Conservation (phyloP, 208 protist species). For the Crithidia expoeki region DNA sequence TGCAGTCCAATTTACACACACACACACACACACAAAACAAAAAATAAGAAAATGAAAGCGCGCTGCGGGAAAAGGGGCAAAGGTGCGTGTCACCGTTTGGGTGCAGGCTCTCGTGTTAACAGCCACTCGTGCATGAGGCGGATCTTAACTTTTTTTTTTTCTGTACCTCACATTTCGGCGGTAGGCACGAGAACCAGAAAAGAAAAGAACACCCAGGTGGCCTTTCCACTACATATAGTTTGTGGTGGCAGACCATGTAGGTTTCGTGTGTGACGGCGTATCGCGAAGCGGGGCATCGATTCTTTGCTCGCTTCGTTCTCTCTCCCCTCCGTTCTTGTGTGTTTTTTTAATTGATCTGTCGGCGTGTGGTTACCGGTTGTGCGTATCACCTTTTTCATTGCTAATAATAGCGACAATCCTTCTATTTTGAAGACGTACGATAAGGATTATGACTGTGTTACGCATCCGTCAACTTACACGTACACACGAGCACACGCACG, state of each 20-base stretch:
- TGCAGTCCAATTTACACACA: background rate
- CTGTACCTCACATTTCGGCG: background rate
- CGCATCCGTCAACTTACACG: background rate
- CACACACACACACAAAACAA: background rate
- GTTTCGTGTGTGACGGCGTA: background rate
- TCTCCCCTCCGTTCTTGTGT: conserved; percentile 14
- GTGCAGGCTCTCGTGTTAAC: background rate
- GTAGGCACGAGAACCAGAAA: background rate
- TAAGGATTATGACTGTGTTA: background rate
- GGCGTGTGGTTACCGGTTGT: background rate
- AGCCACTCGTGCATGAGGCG: background rate
- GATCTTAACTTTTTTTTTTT: background rate
- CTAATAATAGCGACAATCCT: background rate
- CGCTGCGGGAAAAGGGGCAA: conserved; percentile 1
- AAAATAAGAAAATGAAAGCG: conserved; percentile 4
- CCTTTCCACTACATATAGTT: conserved; percentile 4
- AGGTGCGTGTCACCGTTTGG: conserved; percentile 1
- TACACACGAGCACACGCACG: background rate
- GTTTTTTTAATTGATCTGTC: conserved; percentile 15
- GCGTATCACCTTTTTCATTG: background rate
- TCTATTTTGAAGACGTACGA: background rate
- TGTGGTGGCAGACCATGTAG: conserved; percentile 4
- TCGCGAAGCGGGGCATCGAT: conserved; percentile 2
- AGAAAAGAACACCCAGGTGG: background rate
- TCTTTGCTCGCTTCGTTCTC: background rate